These are phyloP conservation scores for Rutstroemia sp. DNA, from an alignment of 2,329 filamentous ascomycete genomes.

Conservation along the genomic window DNA sequence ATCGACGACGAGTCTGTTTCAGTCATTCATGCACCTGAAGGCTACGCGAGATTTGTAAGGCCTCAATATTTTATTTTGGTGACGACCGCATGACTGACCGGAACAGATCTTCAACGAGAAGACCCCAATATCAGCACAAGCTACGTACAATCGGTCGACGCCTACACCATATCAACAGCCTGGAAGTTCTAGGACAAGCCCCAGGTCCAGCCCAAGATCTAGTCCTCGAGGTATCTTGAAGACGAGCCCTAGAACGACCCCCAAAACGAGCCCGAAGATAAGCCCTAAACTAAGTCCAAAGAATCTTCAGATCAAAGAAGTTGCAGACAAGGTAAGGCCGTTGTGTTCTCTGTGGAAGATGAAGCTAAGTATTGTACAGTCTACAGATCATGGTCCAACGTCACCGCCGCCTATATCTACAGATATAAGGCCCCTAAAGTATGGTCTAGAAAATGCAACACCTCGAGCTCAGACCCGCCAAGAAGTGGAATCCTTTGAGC, in stretches of 20 bases:
- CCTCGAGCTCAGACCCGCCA: conserved; percentile 77
- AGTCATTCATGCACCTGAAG: conserved; percentile 83
- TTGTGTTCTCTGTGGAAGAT: not conserved
- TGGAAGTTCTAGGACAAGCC: conserved; percentile 12
- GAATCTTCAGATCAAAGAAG: not conserved
- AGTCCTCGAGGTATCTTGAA: conserved; percentile 1
- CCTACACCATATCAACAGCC: conserved; percentile 27
- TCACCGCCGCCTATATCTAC: conserved; percentile 68
- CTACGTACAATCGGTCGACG: conserved; percentile 23
- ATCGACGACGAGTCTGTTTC: conserved; percentile 75
- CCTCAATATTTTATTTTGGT: not conserved
- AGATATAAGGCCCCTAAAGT: conserved; percentile 57
- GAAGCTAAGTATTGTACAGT: conserved; percentile 13
- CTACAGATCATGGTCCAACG: conserved; percentile 23
- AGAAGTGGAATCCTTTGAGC: conserved; percentile 54
- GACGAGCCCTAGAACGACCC: not conserved
- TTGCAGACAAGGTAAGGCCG: conserved; percentile 21
- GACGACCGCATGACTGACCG: conserved; percentile 1
- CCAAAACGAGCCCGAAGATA: not conserved
- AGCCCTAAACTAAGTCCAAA: conserved; percentile 3
- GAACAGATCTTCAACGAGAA: not conserved
- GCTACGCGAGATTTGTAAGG: conserved; percentile 72
- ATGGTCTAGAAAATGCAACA: conserved; percentile 63
- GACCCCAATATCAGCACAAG: not conserved
- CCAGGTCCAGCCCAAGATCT: not conserved